These are phyloP conservation scores for Verticillium longisporum DNA, from an alignment of 2,329 filamentous ascomycete genomes.

Conservation along the genomic window DNA sequence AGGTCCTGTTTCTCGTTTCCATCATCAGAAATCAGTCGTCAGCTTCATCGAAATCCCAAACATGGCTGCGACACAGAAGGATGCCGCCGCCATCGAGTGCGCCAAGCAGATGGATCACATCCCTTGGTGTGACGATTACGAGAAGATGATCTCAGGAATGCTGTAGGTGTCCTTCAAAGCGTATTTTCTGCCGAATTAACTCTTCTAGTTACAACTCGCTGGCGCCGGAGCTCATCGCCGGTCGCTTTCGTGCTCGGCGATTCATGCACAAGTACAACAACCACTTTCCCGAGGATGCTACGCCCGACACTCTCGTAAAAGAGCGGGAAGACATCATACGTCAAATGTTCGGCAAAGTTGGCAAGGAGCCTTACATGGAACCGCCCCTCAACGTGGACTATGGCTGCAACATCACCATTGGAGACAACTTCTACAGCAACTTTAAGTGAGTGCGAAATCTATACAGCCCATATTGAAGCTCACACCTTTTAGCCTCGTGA, in stretches of 20 bases:
- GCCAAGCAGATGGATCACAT: conserved; percentile 42
- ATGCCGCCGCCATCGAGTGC: conserved; percentile 31
- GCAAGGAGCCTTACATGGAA: conserved; percentile 50
- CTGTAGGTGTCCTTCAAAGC: conserved; percentile 31
- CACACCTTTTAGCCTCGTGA: conserved; percentile 36
- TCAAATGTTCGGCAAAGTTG: conserved; percentile 41
- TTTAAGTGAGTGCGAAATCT: conserved; percentile 31
- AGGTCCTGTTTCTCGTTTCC: too few relatives aligned
- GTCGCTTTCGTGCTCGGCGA: conserved; percentile 46
- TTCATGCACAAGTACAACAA: conserved; percentile 53
- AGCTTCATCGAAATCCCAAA: not conserved
- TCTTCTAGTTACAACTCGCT: conserved; percentile 40
- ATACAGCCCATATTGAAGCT: not conserved
- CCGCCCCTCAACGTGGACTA: conserved; percentile 58
- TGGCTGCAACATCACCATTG: conserved; percentile 57
- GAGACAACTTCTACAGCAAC: conserved; percentile 57
- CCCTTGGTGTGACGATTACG: conserved; percentile 54
- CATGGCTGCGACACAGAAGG: conserved; percentile 20
- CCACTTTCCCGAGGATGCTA: conserved; percentile 41
- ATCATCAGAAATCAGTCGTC: not conserved
- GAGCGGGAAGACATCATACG: conserved; percentile 38
- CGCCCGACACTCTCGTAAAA: conserved; percentile 27
- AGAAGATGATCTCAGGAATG: conserved; percentile 59
- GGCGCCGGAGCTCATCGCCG: conserved; percentile 38
- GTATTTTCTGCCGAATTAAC: not conserved